These are phyloP conservation scores for Taphrina confusa DNA, from an alignment of 1,139 yeast species.

Conservation along the genomic window DNA sequence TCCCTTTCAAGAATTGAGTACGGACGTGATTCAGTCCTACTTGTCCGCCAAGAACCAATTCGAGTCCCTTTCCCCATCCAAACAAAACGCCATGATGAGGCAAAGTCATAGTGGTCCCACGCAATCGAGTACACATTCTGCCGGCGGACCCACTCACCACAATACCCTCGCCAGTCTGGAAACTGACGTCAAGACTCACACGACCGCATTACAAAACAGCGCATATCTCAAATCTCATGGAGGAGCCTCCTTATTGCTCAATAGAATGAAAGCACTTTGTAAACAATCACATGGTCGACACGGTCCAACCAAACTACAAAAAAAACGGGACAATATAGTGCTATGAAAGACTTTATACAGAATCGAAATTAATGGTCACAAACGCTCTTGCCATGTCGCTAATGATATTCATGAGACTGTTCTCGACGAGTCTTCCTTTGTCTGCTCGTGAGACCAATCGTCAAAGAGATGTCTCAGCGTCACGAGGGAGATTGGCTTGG, in stretches of 20 bases:
- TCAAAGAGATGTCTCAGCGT: slow-evolving; percentile 1
- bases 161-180: neutral
- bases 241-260: neutral
- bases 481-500: slow-evolving; percentile 6
- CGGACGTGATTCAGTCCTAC: neutral
- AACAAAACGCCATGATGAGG: no score
- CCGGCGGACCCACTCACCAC: neutral
- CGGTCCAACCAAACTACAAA: no score
- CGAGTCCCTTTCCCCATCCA: neutral
- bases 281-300: no score
- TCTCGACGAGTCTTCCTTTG: no score
- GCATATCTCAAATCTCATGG: neutral
- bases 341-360: no score
- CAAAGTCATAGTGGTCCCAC: no score
- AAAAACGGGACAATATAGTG: no score
- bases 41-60: neutral
- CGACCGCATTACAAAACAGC: neutral
- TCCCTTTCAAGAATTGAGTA: neutral
- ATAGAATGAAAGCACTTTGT: neutral
- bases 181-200: neutral
- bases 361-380: no score
- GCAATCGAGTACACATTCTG: no score
- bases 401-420: no score
- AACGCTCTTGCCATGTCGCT: no score
- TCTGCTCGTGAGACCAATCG: slow-evolving; percentile 2